These are phyloP conservation scores for Murraya koenigii DNA, from an alignment of 345 rosid species.

Conservation along the genomic window DNA sequence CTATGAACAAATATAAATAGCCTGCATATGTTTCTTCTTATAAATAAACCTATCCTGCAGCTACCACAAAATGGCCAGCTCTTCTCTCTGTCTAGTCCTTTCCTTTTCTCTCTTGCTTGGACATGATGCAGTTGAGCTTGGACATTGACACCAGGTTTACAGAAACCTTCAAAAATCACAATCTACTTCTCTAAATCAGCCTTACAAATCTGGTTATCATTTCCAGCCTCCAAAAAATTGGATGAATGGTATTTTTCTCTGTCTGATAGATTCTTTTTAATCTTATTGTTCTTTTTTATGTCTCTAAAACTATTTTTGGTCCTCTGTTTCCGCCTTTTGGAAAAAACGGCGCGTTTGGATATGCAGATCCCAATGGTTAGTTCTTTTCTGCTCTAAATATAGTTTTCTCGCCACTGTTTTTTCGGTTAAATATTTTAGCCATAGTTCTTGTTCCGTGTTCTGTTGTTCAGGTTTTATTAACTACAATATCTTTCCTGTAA, in stretches of 20 bases:
- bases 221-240: slow-evolving; percentile 75
- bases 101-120: slow-evolving; percentile 33
- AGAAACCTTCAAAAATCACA: slow-evolving; percentile 9
- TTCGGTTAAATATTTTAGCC: too few species aligned
- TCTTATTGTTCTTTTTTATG: neutral
- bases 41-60: neutral
- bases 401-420: too few species aligned
- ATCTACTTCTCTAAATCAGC: slow-evolving; percentile 34
- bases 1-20: neutral
- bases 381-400: neutral
- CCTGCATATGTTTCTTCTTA: neutral
- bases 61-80: slow-evolving; percentile 9
- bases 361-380: slow-evolving; percentile 79
- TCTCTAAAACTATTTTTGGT: slow-evolving; percentile 7
- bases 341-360: slow-evolving; percentile 19
- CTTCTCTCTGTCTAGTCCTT: slow-evolving; percentile 23
- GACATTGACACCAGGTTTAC: too few species aligned
- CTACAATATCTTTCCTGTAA: slow-evolving; percentile 34
- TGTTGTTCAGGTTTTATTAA: too few species aligned
- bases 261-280: neutral
- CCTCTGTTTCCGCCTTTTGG: slow-evolving; percentile 13
- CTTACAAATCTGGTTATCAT: slow-evolving; percentile 65
- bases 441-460: neutral
- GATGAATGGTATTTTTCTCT: slow-evolving; percentile 50
- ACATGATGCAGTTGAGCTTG: too few species aligned